Evolutionary conservation across 139 green algal genomes (phyloP), one percentile per base, ranked within the genome.

Genomic region (Helicosporidium sp.): DNA sequence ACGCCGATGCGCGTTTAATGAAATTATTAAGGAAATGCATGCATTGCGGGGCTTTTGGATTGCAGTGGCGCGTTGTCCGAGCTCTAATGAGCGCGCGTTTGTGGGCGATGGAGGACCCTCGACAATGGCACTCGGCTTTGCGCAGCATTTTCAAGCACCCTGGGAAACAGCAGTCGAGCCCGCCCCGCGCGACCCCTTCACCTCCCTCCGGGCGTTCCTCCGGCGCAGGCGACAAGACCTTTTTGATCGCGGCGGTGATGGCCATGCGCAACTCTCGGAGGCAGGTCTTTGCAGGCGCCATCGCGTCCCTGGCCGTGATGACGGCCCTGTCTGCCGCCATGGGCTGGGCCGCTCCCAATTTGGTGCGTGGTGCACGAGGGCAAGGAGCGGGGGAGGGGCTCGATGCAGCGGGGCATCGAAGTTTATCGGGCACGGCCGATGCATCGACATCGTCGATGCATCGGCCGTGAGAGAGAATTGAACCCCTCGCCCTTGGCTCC

Each of bases 161-260:
- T n/a, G n/a, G n/a, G n/a, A n/a, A n/a, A n/a, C n/a, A n/a, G n/a
- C n/a, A n/a, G n/a, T n/a, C n/a, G n/a, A n/a, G n/a, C n/a, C n/a
- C n/a, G n/a, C n/a, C n/a, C n/a, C n/a, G n/a, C n/a, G n/a, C 31
- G 31, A 13, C 31, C 10, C 31, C 31, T 18, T 13, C 31, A 18
- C 31, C 31, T 13, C 10, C 10, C 13, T 13, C 31, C 31, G 10
- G 31, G 13, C 31, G 31, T 37, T 13, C 10, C 10, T 37, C 31
- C 0, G 13, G 10, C 31, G 31, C 31, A 37, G 31, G 86, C 0
- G 87, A 97, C 67, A 94, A 96, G 56, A 96, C 87, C 1, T 96
- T 96, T 57, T 93, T 96, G 62, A 94, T 96, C 25, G 84, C 83
- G 12, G 74, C 81, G 4, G 52, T 97, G 17, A 77, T 94, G 71